Evolutionary conservation across 306 rosid species (phyloP).

Genomic region (Casuarina equisetifolia): DNA sequence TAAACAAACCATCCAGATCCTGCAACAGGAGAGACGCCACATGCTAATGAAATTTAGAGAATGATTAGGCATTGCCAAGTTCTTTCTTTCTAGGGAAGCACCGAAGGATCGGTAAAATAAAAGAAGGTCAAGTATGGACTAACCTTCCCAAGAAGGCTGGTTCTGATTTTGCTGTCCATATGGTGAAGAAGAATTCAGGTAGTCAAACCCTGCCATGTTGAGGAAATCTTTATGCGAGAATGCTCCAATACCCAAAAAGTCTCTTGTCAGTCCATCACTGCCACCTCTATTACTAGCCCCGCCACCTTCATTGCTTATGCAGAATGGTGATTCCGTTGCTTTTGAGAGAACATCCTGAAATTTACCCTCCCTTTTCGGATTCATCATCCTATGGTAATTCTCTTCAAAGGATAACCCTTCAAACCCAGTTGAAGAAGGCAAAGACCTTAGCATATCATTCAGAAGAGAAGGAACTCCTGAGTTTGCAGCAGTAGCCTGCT

Average conservation of each 20-base stretch:
- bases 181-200: slow-evolving; percentile 36
- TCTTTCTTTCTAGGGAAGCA: neutral
- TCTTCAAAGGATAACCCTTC: slow-evolving; percentile 38
- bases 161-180: slow-evolving; percentile 41
- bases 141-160: slow-evolving; percentile 57
- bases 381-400: slow-evolving; percentile 32
- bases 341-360: slow-evolving; percentile 24
- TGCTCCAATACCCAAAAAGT: slow-evolving; percentile 63
- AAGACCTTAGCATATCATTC: slow-evolving; percentile 52
- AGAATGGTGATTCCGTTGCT: slow-evolving; percentile 16
- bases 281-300: slow-evolving; percentile 1
- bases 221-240: slow-evolving; percentile 46
- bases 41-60: neutral
- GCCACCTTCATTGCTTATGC: slow-evolving; percentile 1
- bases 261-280: slow-evolving; percentile 58
- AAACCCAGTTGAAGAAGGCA: slow-evolving; percentile 25
- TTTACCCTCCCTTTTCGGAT: slow-evolving; percentile 10
- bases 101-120: neutral
- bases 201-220: slow-evolving; percentile 43
- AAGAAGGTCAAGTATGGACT: neutral
- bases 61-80: neutral
- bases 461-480: slow-evolving; percentile 24
- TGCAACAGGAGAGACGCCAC: neutral
- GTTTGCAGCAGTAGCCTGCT: slow-evolving; percentile 16
- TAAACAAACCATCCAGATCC: neutral